Conservation (phyloP, 1,284 basidiomycete species). For the Sporisorium sorghi region DNA sequence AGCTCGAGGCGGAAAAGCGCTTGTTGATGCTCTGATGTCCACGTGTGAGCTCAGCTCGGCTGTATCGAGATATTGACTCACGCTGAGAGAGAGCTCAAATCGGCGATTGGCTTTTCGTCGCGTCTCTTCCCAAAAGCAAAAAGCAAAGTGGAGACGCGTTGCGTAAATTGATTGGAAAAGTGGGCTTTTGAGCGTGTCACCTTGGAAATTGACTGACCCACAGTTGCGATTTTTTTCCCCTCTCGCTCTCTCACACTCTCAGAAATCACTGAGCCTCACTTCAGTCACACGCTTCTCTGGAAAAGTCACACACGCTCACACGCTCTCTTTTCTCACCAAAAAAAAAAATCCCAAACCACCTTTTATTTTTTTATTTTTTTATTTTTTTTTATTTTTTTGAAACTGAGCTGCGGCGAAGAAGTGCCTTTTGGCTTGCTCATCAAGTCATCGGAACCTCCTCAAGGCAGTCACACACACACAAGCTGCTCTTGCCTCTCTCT, state of each 20-base stretch:
- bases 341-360: neutral
- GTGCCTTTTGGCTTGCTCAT: neutral
- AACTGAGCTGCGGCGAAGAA: constrained; percentile 17
- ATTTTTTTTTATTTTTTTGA: neutral
- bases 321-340: too few relatives aligned
- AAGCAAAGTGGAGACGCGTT: constrained; percentile 9
- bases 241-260: too few relatives aligned
- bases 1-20: neutral
- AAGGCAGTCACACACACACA: neutral
- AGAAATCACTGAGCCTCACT: neutral
- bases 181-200: neutral
- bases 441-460: constrained; percentile 1
- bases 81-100: too few relatives aligned
- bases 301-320: neutral
- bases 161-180: constrained; percentile 7
- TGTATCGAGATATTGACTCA: neutral
- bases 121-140: neutral
- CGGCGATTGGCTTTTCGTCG: neutral
- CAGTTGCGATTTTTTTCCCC: neutral
- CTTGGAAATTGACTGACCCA: neutral
- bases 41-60: neutral
- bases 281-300: neutral
- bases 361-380: neutral
- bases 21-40: neutral
- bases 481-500: neutral